These are phyloP conservation scores for Irpex sp. DNA, from an alignment of 1,284 basidiomycete genomes.

Conservation along the genomic window DNA sequence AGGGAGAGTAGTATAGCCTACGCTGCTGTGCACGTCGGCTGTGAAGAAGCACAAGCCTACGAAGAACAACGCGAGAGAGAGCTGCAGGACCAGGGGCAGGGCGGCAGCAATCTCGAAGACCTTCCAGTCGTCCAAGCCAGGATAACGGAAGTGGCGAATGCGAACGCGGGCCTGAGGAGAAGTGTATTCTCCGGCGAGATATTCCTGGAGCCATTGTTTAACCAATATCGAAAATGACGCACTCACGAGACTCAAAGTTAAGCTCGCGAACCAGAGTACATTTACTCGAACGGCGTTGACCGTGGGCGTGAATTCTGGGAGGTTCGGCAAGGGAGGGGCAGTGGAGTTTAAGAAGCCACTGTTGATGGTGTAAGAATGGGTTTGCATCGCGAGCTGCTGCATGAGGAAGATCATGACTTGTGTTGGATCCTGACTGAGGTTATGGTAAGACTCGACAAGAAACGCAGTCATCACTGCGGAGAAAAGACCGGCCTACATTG, in stretches of 20 bases:
- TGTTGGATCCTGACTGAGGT: neutral
- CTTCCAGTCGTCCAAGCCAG: conserved; percentile 9
- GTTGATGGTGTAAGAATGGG: neutral
- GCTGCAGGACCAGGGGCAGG: conserved; percentile 16
- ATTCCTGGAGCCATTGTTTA: conserved; percentile 17
- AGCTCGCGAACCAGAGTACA: conserved; percentile 14
- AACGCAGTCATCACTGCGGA: conserved; percentile 4
- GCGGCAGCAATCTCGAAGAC: conserved; percentile 14
- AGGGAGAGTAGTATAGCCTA: conserved; percentile 1
- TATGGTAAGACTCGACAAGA: neutral
- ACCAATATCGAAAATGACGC: conserved; percentile 14
- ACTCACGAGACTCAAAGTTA: conserved; percentile 14
- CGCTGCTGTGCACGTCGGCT: conserved; percentile 2
- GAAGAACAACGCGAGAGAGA: conserved; percentile 15
- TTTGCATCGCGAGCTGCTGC: neutral
- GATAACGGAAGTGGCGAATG: conserved; percentile 6
- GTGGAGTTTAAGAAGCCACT: neutral
- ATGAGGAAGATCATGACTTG: neutral
- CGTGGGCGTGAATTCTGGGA: neutral
- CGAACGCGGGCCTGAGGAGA: conserved; percentile 6
- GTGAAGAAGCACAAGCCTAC: conserved; percentile 15
- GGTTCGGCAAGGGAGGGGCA: neutral
- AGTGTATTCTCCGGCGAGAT: conserved; percentile 4
- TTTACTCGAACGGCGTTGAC: conserved; percentile 5
- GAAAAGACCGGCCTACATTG: conserved; percentile 8